These are phyloP conservation scores for Arabidopsis hybrid DNA, from an alignment of 441 rosid species.

Conservation along the genomic window DNA sequence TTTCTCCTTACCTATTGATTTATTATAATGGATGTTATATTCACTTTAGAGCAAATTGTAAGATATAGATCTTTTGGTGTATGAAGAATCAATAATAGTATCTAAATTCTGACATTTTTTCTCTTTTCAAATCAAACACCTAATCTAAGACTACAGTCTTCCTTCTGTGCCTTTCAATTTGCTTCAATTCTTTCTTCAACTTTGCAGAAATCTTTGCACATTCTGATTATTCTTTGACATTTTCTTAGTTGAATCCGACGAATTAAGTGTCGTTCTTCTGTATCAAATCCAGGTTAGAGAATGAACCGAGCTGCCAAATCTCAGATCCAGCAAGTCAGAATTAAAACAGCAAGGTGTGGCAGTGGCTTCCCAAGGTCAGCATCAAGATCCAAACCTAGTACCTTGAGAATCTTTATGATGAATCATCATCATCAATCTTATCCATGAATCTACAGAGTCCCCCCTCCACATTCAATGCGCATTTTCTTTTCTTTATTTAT, in stretches of 20 bases:
- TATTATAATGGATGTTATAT: not conserved
- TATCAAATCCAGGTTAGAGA: conserved; percentile 13
- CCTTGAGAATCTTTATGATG: not conserved
- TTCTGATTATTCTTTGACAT: conserved; percentile 1
- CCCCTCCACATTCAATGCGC: not conserved
- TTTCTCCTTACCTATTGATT: not conserved
- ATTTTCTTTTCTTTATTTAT: not conserved
- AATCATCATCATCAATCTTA: not conserved
- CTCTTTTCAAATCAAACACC: not conserved
- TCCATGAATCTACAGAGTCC: not conserved
- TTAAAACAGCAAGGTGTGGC: not conserved
- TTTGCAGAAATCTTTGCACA: not conserved
- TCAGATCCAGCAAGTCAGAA: not conserved
- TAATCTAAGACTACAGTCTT: not conserved
- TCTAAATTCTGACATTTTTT: not conserved
- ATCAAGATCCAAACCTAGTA: not conserved
- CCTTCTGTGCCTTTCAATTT: not conserved
- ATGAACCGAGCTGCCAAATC: not conserved
- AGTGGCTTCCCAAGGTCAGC: not conserved
- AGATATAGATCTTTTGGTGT: not conserved
- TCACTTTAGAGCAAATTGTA: too few species aligned
- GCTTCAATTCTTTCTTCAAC: not conserved
- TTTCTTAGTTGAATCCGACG: not conserved
- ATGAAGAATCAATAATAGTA: not conserved
- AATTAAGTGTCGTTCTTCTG: conserved; percentile 3